Base-by-base conservation (phyloP, 345 rosid species). In the Citrus australasica region DNA sequence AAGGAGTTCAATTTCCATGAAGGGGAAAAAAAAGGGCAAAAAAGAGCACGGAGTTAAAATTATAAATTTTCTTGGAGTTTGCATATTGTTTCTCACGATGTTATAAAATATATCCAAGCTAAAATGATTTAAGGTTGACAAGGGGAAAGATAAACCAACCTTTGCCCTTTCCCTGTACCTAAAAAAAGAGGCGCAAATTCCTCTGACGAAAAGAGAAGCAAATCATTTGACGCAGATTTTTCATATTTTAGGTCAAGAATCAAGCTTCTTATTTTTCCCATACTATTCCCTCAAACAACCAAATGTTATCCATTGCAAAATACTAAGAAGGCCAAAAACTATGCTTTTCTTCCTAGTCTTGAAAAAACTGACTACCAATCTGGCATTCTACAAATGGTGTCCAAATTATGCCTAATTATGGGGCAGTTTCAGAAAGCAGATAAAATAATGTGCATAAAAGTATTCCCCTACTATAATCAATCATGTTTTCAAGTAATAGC, bases 401-500 rank as follows among this genome's bases (percentile, higher is more conserved):
- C 28, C 53, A 64, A 32, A 65, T 21, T 66, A 32, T 73, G 58
- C 38, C 53, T 56, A 32, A 65, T 21, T 66, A 32, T 73, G 58
- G 37, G 21, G 32, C 79, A 75, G 37, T 38, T 79, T 55, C 63
- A 32, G 30, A 25, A 56, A 56, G 22, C 42, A 40, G 30, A 76
- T 32, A 46, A 33, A 61, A 30, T 58, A 19, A 30, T 27, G 25
- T 6, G 35, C 24, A 59, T 14, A 46, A 27, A 35, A 51, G 32
- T 9, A 73, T 35, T 61, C 64, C 64, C 37, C 67, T 69, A 62
- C 11, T 17, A 27, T 42, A 38, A 65, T 35, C 13, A 64, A 60
- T 65, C 60, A 10, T 48, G 67, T 65, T 63, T 69, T 22, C 21
- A 53, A 79, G 51, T 42, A 59, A 79, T 51, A 64, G 16, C 40